A percentile compares a stretch with the other conserved stretches of the same genome.
These are phyloP conservation scores for Achaetomiella virescens DNA, from an alignment of 495 filamentous ascomycete genomes.

Conservation along the genomic window DNA sequence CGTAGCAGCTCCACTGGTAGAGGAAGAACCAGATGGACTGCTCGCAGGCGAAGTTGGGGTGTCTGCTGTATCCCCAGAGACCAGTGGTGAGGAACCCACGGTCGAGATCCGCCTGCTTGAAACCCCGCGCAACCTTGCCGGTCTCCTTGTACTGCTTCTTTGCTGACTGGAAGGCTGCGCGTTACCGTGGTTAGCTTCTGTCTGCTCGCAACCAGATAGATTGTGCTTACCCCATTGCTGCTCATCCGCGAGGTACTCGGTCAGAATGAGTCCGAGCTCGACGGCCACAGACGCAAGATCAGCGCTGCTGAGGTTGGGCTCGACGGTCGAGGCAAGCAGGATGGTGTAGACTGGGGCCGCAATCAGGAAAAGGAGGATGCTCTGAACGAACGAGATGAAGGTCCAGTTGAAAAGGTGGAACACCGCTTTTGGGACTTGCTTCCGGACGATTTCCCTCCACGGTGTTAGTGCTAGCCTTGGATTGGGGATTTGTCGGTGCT, in stretches of 20 bases:
- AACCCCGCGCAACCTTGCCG: slow-evolving; percentile 59
- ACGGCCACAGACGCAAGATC: slow-evolving; percentile 65
- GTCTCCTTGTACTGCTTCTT: slow-evolving; percentile 67
- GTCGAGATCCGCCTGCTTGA: slow-evolving; percentile 69
- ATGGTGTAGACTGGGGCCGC: slow-evolving; percentile 79
- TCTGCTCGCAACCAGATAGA: background rate
- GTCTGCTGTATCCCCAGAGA: slow-evolving; percentile 77
- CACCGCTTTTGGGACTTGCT: slow-evolving; percentile 37
- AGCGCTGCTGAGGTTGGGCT: slow-evolving; percentile 39
- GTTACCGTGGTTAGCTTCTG: slow-evolving; percentile 11
- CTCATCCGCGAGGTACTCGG: slow-evolving; percentile 79
- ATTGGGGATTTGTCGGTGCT: no score
- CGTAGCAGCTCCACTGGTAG: slow-evolving; percentile 80
- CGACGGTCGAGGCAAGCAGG: slow-evolving; percentile 46
- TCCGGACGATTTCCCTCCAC: slow-evolving; percentile 42
- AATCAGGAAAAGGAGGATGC: slow-evolving; percentile 66
- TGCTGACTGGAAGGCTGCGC: slow-evolving; percentile 65
- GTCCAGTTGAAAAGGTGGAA: slow-evolving; percentile 81
- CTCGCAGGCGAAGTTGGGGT: slow-evolving; percentile 93
- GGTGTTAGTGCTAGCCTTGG: slow-evolving; percentile 1
- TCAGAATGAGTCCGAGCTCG: slow-evolving; percentile 62
- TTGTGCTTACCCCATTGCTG: slow-evolving; percentile 76
- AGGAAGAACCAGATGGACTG: slow-evolving; percentile 83
- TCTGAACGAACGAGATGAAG: slow-evolving; percentile 86
- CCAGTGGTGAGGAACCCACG: slow-evolving; percentile 85